These are phyloP conservation scores for Camillea tinctor DNA, from an alignment of 2,329 filamentous ascomycete genomes.

Conservation along the genomic window DNA sequence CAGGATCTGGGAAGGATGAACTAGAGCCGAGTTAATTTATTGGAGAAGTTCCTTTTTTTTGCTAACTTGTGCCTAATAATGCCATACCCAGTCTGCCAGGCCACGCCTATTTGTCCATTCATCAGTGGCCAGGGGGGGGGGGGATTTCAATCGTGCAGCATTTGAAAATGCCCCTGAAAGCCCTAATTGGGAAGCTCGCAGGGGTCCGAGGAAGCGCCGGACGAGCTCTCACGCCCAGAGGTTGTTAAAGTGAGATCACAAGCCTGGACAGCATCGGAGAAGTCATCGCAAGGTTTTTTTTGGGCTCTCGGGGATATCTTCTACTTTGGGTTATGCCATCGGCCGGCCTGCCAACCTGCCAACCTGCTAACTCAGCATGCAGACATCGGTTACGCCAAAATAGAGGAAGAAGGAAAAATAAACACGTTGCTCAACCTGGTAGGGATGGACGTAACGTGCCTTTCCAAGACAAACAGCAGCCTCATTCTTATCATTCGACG, in stretches of 20 bases:
- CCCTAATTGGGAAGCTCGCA: constrained; percentile 18
- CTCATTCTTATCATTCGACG: not conserved
- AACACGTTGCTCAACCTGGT: not conserved
- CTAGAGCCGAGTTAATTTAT: constrained; percentile 15
- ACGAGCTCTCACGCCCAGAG: constrained; percentile 6
- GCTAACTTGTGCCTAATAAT: not conserved
- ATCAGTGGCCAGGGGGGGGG: no score
- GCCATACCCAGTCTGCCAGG: not conserved
- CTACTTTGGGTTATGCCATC: not conserved
- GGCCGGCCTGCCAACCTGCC: no score
- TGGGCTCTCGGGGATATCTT: constrained; percentile 9
- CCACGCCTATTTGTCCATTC: not conserved
- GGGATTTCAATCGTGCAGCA: not conserved
- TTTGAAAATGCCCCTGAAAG: not conserved
- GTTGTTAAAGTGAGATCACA: constrained; percentile 3
- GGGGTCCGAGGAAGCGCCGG: constrained; percentile 18
- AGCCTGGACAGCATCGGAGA: not conserved
- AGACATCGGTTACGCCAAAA: not conserved
- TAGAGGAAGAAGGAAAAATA: no score
- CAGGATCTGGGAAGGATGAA: not conserved
- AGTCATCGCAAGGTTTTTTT: not conserved
- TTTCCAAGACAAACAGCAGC: not conserved
- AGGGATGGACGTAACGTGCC: not conserved
- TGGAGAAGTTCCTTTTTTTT: constrained; percentile 1
- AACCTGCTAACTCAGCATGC: not conserved